Conservation (phyloP, 192 early-diverging fungal genomes). For the Coemansia sp. region DNA sequence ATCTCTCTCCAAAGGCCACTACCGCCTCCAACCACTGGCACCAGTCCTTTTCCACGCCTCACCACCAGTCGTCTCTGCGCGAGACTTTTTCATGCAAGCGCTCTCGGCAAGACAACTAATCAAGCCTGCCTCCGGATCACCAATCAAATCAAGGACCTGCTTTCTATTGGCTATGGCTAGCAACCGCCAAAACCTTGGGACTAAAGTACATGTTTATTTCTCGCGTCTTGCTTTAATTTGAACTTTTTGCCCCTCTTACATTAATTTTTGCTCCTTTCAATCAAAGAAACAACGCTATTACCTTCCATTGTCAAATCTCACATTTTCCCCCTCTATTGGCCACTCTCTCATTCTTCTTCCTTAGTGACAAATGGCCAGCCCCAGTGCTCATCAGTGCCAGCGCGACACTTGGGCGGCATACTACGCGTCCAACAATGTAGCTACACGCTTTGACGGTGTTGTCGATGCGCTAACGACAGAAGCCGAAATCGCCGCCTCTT, state of each 20-base stretch:
- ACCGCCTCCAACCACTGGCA: neutral
- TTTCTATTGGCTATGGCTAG: neutral
- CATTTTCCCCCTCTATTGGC: neutral
- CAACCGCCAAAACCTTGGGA: neutral
- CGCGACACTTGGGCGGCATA: slow-evolving; percentile 48
- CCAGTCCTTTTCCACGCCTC: neutral
- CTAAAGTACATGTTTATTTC: neutral
- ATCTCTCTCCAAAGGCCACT: neutral
- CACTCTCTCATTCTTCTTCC: neutral
- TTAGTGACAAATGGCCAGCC: slow-evolving; percentile 33
- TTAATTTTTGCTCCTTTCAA: neutral
- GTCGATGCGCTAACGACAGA: slow-evolving; percentile 45
- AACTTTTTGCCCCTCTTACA: neutral
- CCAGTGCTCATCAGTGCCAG: slow-evolving; percentile 39
- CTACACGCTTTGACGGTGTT: slow-evolving; percentile 29
- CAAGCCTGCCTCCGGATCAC: neutral
- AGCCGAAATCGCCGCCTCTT: slow-evolving; percentile 32
- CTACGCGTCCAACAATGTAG: slow-evolving; percentile 45
- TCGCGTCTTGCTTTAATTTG: neutral
- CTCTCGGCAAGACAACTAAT: slow-evolving; percentile 1
- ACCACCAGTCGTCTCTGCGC: slow-evolving; percentile 40
- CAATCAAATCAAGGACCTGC: neutral
- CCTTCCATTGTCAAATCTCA: neutral
- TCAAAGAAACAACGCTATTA: neutral
- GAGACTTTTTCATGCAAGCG: slow-evolving; percentile 40